These are phyloP conservation scores for Aphanomyces astaci DNA, from an alignment of 352 stramenopile species.

Conservation along the genomic window DNA sequence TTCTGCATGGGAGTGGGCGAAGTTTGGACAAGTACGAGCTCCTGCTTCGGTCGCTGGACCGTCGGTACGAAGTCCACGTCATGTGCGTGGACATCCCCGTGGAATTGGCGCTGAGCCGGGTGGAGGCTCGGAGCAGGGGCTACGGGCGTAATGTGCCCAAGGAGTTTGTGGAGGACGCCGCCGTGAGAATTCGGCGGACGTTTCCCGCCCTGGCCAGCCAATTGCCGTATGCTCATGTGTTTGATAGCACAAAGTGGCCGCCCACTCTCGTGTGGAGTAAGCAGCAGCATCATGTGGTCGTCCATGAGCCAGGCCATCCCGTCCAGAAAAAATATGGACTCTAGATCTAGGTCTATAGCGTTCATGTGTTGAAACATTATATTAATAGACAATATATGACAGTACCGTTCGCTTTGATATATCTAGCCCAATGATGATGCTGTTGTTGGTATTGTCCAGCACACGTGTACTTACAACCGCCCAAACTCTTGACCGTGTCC, in stretches of 20 bases:
- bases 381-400: neutral
- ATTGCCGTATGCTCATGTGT: slow-evolving; percentile 63
- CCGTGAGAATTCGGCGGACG: slow-evolving; percentile 53
- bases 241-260: slow-evolving; percentile 51
- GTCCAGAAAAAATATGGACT: slow-evolving; percentile 66
- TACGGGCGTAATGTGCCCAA: slow-evolving; percentile 61
- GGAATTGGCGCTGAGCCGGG: slow-evolving; percentile 53
- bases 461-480: too few relatives aligned
- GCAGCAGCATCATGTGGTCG: slow-evolving; percentile 41
- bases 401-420: too few relatives aligned
- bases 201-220: slow-evolving; percentile 51
- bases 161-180: slow-evolving; percentile 56
- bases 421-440: too few relatives aligned
- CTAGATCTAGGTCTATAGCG: slow-evolving; percentile 16
- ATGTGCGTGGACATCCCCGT: slow-evolving; percentile 65
- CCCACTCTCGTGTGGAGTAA: slow-evolving; percentile 72
- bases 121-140: slow-evolving; percentile 50
- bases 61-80: slow-evolving; percentile 63
- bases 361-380: slow-evolving; percentile 10
- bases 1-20: slow-evolving; percentile 69
- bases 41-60: slow-evolving; percentile 58
- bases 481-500: too few relatives aligned
- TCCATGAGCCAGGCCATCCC: slow-evolving; percentile 37
- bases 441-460: too few relatives aligned
- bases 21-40: slow-evolving; percentile 54